These are phyloP conservation scores for Cordia subcordata DNA, from an alignment of 257 asterid species.

Conservation along the genomic window DNA sequence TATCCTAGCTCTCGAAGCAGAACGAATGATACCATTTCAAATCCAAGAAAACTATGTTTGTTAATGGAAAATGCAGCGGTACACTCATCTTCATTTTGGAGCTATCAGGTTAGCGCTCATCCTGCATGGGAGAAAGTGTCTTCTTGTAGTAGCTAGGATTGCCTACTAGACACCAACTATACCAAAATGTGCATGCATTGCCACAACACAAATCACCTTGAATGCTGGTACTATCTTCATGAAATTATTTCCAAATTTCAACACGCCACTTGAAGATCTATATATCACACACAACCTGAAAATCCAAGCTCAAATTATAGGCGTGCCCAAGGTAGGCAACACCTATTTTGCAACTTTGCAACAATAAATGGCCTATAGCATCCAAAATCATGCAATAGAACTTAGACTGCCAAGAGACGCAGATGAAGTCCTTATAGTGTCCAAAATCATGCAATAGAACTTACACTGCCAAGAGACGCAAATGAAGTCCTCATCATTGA, in stretches of 20 bases:
- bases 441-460: neutral
- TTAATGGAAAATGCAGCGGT: neutral
- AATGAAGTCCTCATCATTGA: neutral
- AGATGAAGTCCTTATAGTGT: neutral
- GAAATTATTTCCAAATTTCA: neutral
- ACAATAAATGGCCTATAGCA: neutral
- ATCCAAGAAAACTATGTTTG: neutral
- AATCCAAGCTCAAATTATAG: neutral
- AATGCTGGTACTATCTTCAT: neutral
- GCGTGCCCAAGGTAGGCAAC: neutral
- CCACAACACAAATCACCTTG: neutral
- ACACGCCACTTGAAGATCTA: neutral
- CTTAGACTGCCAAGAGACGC: neutral
- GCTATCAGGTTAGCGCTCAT: neutral
- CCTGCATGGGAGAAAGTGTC: neutral
- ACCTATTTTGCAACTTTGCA: neutral
- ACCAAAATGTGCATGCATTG: neutral
- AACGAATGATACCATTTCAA: neutral
- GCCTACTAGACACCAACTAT: neutral
- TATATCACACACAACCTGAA: neutral
- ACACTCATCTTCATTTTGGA: conserved; percentile 1
- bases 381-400: neutral
- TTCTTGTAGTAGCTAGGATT: neutral
- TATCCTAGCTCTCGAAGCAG: neutral
- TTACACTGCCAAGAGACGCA: neutral